phyloP scores from a whole-genome alignment of 129 eudicot genomes.

The Heracleum sosnowskyi region DNA sequence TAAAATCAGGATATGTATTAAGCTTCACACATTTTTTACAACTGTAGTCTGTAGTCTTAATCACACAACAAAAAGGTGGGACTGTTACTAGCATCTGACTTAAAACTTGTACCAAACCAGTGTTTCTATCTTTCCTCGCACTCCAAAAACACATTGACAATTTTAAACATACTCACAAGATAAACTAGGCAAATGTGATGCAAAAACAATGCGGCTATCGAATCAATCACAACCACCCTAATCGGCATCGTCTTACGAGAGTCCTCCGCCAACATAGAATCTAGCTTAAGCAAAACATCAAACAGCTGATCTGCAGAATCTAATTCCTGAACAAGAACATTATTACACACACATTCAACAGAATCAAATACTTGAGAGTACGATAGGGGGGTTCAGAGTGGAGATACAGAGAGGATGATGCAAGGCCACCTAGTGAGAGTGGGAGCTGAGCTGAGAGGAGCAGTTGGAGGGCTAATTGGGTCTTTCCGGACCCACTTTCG shows the following conservation, averaged over 20 bases:
- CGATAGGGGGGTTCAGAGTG: constrained; percentile 65
- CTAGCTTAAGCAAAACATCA: constrained; percentile 57
- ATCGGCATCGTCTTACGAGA: constrained; percentile 27
- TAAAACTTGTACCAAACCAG: not conserved
- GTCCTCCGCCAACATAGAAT: constrained; percentile 21
- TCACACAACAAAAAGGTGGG: not conserved
- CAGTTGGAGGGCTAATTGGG: constrained; percentile 88
- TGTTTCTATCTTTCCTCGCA: constrained; percentile 23
- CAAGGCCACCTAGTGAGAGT: constrained; percentile 51
- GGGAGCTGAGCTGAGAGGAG: constrained; percentile 84
- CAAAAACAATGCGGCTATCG: constrained; percentile 82
- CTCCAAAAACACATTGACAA: constrained; percentile 68
- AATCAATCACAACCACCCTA: constrained; percentile 67
- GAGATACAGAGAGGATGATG: constrained; percentile 59
- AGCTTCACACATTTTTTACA: not conserved
- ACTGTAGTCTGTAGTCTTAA: not conserved
- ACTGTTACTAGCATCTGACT: not conserved
- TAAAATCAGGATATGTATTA: not conserved
- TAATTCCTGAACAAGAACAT: constrained; percentile 34
- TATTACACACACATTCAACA: constrained; percentile 31
- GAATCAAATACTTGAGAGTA: constrained; percentile 21
- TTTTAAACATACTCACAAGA: constrained; percentile 53
- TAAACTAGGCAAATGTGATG: constrained; percentile 76
- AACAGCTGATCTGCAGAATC: constrained; percentile 64
- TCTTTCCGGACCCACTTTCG: constrained; percentile 92